These are phyloP conservation scores for Solanum chacoense DNA, from an alignment of 305 asterid species.

Conservation along the genomic window DNA sequence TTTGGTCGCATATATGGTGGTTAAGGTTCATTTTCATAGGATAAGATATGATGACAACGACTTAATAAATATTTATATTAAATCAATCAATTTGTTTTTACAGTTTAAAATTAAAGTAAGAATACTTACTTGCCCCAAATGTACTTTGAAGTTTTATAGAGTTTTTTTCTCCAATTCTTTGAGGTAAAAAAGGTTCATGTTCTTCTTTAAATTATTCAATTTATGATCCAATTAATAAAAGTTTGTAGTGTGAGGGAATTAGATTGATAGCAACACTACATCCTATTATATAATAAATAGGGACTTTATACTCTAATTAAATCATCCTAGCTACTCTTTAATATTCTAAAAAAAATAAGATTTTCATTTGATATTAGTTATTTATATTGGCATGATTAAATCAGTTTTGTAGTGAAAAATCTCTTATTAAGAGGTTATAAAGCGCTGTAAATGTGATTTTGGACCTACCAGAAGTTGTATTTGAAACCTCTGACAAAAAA, in stretches of 20 bases:
- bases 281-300: neutral
- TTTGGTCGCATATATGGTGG: neutral
- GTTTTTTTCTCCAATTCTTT: neutral
- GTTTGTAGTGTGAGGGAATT: neutral
- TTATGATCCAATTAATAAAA: neutral
- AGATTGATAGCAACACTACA: neutral
- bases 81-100: neutral
- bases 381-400: neutral
- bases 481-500: accelerated
- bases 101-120: neutral
- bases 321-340: no score
- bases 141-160: neutral
- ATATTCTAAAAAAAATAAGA: no score
- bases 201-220: neutral
- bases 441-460: accelerated
- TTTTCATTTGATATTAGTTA: neutral
- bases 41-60: neutral
- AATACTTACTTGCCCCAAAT: neutral
- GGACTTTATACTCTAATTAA: neutral
- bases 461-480: accelerated
- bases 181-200: neutral
- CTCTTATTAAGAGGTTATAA: neutral
- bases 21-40: neutral
- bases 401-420: accelerated
- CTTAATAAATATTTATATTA: neutral